Evolutionary conservation across 345 rosid species (phyloP).

Genomic region (Nasturtium officinale): DNA sequence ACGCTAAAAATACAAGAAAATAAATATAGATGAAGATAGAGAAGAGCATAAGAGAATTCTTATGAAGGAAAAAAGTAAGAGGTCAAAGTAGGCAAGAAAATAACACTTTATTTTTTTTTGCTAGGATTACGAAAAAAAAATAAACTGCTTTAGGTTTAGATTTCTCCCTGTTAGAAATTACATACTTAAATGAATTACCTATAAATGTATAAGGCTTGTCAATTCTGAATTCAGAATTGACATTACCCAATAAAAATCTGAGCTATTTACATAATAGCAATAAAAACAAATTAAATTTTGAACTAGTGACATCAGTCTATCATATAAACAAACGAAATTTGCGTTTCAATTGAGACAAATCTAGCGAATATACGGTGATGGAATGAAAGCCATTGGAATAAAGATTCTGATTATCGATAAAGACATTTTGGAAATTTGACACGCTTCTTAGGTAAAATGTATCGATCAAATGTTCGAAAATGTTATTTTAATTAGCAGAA

Average conservation of each 20-base stretch:
- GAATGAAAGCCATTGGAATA: slow-evolving; percentile 4
- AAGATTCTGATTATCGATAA: background rate
- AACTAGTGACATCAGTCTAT: background rate
- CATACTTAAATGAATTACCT: background rate
- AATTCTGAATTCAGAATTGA: too few relatives aligned
- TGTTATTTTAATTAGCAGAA: background rate
- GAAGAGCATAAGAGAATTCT: too few relatives aligned
- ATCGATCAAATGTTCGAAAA: slow-evolving; percentile 8
- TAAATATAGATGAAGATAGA: too few relatives aligned
- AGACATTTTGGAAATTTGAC: slow-evolving; percentile 7
- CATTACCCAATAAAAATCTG: background rate
- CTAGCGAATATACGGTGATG: slow-evolving; percentile 14
- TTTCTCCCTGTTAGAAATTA: background rate
- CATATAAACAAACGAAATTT: too few relatives aligned
- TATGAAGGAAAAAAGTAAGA: too few relatives aligned
- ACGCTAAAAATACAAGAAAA: too few relatives aligned
- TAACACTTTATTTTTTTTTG: too few relatives aligned
- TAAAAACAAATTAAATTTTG: background rate
- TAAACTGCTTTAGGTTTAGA: background rate
- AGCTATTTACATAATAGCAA: background rate
- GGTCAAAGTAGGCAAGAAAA: too few relatives aligned
- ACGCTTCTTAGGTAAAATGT: slow-evolving; percentile 17
- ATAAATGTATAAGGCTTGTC: too few relatives aligned
- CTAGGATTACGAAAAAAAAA: too few relatives aligned
- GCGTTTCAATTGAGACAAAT: background rate